phyloP scores from a whole-genome alignment of 73 alveolate species.

The Paramecium pentaurelia region DNA sequence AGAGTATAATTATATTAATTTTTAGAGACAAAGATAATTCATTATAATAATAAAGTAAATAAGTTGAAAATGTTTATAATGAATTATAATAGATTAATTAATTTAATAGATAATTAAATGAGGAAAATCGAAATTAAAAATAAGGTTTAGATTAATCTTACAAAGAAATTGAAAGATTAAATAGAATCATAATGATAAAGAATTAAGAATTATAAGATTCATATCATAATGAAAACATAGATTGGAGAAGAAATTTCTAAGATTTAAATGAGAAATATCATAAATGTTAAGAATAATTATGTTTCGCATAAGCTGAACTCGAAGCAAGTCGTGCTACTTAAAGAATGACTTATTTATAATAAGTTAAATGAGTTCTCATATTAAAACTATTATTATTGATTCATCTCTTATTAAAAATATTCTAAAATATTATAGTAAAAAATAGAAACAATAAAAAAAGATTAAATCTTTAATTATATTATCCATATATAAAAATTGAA shows the following conservation, averaged over 20 bases:
- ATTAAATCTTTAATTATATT: neutral
- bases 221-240: neutral
- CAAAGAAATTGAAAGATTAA: conserved; percentile 23
- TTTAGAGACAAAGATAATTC: conserved; percentile 25
- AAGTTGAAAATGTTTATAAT: neutral
- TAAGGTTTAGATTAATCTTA: neutral
- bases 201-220: neutral
- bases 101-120: conserved; percentile 19
- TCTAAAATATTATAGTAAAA: neutral
- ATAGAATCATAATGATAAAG: neutral
- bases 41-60: neutral
- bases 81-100: neutral
- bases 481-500: neutral
- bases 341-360: neutral
- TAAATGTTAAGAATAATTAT: conserved; percentile 22
- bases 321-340: conserved; percentile 10
- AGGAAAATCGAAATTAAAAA: neutral
- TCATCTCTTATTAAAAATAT: neutral
- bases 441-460: neutral
- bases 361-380: neutral
- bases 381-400: neutral
- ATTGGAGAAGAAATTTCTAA: conserved; percentile 36
- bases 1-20: neutral
- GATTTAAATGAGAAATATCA: conserved; percentile 34
- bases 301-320: conserved; percentile 26